Conservation (phyloP, 345 rosid species). For the Bruguiera gymnorhiza region DNA sequence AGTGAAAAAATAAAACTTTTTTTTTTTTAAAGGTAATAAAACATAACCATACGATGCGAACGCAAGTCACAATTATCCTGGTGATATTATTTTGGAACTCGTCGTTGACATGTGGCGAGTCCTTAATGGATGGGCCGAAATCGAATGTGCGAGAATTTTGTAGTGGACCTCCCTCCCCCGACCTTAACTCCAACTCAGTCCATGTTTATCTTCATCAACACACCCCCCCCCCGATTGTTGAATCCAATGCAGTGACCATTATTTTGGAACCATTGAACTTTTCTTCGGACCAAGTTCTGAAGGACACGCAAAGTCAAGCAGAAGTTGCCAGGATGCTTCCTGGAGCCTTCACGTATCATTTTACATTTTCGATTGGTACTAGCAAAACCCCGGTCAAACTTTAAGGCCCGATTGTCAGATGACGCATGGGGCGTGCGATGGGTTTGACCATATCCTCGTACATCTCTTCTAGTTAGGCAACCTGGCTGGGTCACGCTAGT, state of each 20-base stretch:
- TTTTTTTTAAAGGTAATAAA: no score
- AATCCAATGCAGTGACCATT: no score
- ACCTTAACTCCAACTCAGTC: neutral
- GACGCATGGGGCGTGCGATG: neutral
- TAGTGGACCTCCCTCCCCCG: neutral
- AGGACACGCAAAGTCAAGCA: constrained; percentile 1
- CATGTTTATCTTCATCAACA: neutral
- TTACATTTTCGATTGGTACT: neutral
- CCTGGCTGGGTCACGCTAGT: neutral
- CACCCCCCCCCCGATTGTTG: neutral
- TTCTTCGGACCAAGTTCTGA: neutral
- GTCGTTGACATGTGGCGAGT: neutral
- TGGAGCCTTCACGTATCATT: constrained; percentile 8
- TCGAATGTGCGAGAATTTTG: neutral
- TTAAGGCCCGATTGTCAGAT: no score
- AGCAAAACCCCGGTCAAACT: neutral
- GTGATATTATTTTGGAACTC: neutral
- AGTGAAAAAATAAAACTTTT: no score
- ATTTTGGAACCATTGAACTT: neutral
- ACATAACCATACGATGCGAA: no score
- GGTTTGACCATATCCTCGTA: neutral
- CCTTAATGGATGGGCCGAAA: neutral
- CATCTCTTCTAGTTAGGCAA: no score
- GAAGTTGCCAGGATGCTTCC: neutral
- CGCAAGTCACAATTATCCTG: neutral